Conservation (phyloP, 441 rosid species). For the Populus trichocarpa region DNA sequence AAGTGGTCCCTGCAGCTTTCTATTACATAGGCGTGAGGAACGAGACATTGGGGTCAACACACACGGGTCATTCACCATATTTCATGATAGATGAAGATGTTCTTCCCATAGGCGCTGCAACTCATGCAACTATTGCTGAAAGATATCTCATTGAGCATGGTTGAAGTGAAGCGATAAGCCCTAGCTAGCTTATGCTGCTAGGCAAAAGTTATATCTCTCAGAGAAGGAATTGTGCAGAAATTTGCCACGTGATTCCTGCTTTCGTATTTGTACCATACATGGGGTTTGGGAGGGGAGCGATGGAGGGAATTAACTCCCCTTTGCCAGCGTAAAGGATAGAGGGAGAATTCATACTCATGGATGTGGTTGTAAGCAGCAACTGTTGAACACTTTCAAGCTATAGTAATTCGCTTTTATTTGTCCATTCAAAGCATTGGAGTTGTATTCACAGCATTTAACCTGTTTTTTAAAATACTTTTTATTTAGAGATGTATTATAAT, state of each 20-base stretch:
- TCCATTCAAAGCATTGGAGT: too few relatives aligned
- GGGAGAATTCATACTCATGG: too few relatives aligned
- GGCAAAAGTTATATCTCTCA: not conserved
- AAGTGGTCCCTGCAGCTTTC: conserved; percentile 70
- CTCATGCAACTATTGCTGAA: conserved; percentile 78
- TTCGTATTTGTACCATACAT: not conserved
- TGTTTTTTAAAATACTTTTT: too few relatives aligned
- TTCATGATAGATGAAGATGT: conserved; percentile 86
- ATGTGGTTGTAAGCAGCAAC: not conserved
- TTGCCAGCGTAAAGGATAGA: not conserved
- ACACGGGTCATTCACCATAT: conserved; percentile 73
- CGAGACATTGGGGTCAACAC: conserved; percentile 64
- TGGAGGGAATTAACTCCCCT: not conserved
- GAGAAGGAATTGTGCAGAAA: conserved; percentile 5
- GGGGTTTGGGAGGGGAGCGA: not conserved
- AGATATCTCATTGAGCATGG: conserved; percentile 61
- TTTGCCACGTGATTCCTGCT: conserved; percentile 5
- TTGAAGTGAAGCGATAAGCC: not conserved
- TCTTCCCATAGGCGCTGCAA: conserved; percentile 77
- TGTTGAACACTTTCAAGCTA: not conserved
- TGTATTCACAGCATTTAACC: too few relatives aligned
- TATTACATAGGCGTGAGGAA: conserved; percentile 77
- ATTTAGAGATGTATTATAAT: too few relatives aligned
- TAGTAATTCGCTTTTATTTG: not conserved
- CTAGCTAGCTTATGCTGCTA: not conserved